Conservation (phyloP, 2,329 filamentous ascomycete genomes). For the Penicillium occitanis region DNA sequence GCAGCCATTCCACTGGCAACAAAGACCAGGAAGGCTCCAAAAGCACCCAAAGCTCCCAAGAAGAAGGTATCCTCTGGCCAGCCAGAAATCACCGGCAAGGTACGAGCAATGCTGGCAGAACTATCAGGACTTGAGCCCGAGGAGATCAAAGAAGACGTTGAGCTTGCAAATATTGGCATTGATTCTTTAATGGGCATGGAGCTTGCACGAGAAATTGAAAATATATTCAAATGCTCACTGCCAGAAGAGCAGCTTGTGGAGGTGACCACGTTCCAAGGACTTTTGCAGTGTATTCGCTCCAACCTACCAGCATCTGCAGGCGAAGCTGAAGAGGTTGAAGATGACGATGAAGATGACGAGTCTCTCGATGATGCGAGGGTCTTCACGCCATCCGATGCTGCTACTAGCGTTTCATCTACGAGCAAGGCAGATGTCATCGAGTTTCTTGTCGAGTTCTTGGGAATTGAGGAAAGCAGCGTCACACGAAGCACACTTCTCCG, state of each 20-base stretch:
- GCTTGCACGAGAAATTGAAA: conserved; percentile 22
- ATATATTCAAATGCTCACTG: background rate
- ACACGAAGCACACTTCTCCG: conserved; percentile 33
- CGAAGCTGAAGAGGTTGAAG: background rate
- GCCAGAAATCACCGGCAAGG: background rate
- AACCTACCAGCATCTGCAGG: background rate
- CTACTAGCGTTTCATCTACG: background rate
- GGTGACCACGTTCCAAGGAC: background rate
- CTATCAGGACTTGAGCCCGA: conserved; percentile 9
- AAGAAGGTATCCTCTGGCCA: background rate
- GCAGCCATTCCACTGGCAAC: background rate
- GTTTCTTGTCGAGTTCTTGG: conserved; percentile 28
- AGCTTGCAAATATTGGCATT: conserved; percentile 44
- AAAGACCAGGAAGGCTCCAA: background rate
- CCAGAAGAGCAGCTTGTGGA: background rate
- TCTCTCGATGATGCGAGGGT: background rate
- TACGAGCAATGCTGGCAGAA: background rate
- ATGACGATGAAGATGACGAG: background rate
- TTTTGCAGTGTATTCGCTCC: background rate
- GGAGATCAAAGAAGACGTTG: conserved; percentile 29
- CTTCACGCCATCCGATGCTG: background rate
- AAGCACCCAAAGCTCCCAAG: background rate
- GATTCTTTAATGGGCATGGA: conserved; percentile 46
- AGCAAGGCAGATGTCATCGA: background rate
- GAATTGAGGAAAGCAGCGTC: conserved; percentile 39